Conservation (phyloP, 2,329 filamentous ascomycete genomes). For the Blastomyces percursus region DNA sequence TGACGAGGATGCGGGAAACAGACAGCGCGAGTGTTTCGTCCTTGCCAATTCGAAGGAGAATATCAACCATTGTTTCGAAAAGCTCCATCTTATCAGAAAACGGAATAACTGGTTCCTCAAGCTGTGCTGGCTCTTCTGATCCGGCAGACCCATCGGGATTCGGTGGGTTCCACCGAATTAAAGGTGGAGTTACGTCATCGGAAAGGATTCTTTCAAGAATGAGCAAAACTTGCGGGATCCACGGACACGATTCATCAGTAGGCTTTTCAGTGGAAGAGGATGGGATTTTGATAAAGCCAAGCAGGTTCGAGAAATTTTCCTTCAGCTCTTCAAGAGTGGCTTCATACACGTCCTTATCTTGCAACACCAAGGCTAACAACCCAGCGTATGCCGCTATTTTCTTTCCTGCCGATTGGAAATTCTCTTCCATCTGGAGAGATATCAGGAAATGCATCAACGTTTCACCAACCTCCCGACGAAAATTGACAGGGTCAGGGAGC, state of each 20-base stretch:
- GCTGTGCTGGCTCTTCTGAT: slow-evolving; percentile 43
- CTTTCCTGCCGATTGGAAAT: slow-evolving; percentile 45
- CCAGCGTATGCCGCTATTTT: slow-evolving; percentile 89
- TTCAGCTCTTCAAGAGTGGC: slow-evolving; percentile 63
- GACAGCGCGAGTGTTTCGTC: slow-evolving; percentile 76
- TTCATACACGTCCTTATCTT: slow-evolving; percentile 70
- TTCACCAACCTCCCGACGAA: slow-evolving; percentile 62
- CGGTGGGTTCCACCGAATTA: slow-evolving; percentile 56
- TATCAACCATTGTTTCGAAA: slow-evolving; percentile 65
- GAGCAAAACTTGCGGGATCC: slow-evolving; percentile 82
- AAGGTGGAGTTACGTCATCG: slow-evolving; percentile 70
- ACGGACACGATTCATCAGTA: slow-evolving; percentile 71
- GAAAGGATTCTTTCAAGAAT: slow-evolving; percentile 85
- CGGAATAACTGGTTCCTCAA: slow-evolving; percentile 53
- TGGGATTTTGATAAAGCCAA: slow-evolving; percentile 63
- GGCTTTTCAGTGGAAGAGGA: slow-evolving; percentile 47
- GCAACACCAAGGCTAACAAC: slow-evolving; percentile 74
- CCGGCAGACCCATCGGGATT: slow-evolving; percentile 32
- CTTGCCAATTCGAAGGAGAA: slow-evolving; percentile 78
- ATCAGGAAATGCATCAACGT: slow-evolving; percentile 78
- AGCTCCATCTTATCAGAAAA: slow-evolving; percentile 57
- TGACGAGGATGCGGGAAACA: slow-evolving; percentile 70
- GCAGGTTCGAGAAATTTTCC: slow-evolving; percentile 62
- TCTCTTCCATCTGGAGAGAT: slow-evolving; percentile 49
- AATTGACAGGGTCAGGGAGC: slow-evolving; percentile 47